Base-by-base conservation (phyloP, 2,329 filamentous ascomycete species). In the Ambrosiella beaveri region DNA sequence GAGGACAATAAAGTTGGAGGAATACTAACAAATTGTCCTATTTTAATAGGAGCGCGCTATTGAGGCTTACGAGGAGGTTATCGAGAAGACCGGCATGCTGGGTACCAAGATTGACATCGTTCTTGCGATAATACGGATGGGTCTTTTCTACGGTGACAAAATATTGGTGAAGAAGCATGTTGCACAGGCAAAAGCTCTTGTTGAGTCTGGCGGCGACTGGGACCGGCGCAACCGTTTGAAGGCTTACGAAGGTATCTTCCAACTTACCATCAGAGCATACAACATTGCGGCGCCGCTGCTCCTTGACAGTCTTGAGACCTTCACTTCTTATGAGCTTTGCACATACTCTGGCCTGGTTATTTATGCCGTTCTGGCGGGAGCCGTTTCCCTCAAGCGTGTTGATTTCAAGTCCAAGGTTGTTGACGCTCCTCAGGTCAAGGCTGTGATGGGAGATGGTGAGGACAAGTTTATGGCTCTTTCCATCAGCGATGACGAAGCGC, bases 361-460 rank as follows among this genome's bases (percentile, higher is more conserved):
- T 59, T 98, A 97, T 74, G 89, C 93, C 1, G 91, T 97, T 19
- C 82, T 98, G 39, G 89, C 93, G 40, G 93, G 93, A 60, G 94
- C 90, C 6, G 85, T 97, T 27, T 93, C 91, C 51, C 80, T 98
- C 59, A 95, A 96, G 75, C 86, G 93, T 54, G 88, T 96, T 39
- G 93, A 98, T 71, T 98, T 98, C 80, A 98, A 98, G 77, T 87
- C 87, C 63, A 97, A 97, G 76, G 93, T 98, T 35, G 91, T 98
- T 45, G 93, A 98, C 70, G 93, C 93, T 7, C 91, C 93, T 11
- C 93, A 98, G 73, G 96, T 98, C 74, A 95, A 93, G 74, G 93
- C 93, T 41, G 94, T 98, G 63, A 81, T 98, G 27, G 93, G 91
- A 60, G 84, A 91, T 64, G 84, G 84, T 27, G 86, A 94, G 65